These are phyloP conservation scores for Penicillium diatomitis DNA, from an alignment of 495 filamentous ascomycete genomes.

Conservation along the genomic window DNA sequence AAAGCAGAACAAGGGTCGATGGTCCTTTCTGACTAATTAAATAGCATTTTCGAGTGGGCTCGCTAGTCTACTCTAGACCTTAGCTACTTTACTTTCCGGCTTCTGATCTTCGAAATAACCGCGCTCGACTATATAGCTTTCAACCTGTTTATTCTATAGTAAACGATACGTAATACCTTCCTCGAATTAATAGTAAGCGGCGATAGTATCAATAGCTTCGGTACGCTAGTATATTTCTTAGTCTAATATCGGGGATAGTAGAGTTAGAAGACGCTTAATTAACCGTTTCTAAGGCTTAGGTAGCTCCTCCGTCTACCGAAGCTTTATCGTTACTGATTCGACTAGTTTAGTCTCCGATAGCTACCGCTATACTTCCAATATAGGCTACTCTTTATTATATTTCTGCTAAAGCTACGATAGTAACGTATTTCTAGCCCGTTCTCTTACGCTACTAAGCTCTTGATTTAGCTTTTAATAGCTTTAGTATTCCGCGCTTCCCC, in stretches of 20 bases:
- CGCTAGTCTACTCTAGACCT: background rate
- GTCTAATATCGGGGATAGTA: constrained; percentile 19
- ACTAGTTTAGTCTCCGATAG: constrained; percentile 15
- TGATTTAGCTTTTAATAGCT: constrained; percentile 18
- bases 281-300: constrained; percentile 17
- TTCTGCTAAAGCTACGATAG: constrained; percentile 18
- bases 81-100: background rate
- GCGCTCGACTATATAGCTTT: background rate
- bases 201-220: constrained; percentile 18
- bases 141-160: background rate
- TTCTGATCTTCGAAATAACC: background rate
- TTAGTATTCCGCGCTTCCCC: constrained; percentile 15
- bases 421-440: constrained; percentile 16
- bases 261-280: constrained; percentile 20
- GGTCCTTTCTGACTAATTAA: constrained; percentile 17
- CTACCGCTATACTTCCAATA: constrained; percentile 15
- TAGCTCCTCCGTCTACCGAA: constrained; percentile 12
- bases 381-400: constrained; percentile 19
- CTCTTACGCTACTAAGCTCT: constrained; percentile 8
- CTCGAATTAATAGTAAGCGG: constrained; percentile 20
- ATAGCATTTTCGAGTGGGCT: constrained; percentile 10
- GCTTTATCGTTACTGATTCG: constrained; percentile 6
- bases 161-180: constrained; percentile 15
- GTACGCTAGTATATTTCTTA: constrained; percentile 21
- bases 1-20: constrained; percentile 29